These are phyloP conservation scores for Rosa chinensis DNA, from an alignment of 306 rosid genomes.

Conservation along the genomic window DNA sequence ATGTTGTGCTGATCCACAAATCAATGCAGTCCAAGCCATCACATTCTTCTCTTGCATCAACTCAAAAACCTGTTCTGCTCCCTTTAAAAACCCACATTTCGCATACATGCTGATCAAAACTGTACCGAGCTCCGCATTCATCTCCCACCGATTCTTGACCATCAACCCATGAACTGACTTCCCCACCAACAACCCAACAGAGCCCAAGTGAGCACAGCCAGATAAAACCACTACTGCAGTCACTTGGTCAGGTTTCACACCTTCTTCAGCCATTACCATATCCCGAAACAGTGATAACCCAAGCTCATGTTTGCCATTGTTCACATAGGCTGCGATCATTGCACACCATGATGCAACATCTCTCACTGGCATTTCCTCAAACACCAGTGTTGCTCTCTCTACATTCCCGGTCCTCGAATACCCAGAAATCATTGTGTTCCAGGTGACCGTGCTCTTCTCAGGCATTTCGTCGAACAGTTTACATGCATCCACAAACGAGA, in stretches of 20 bases:
- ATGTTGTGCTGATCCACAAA: slow-evolving; percentile 24
- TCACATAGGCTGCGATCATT: slow-evolving; percentile 51
- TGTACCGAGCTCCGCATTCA: slow-evolving; percentile 51
- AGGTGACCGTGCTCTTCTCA: slow-evolving; percentile 39
- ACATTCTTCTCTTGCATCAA: slow-evolving; percentile 15
- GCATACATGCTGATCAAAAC: slow-evolving; percentile 43
- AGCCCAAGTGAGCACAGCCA: slow-evolving; percentile 45
- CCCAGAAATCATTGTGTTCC: slow-evolving; percentile 65
- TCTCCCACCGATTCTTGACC: slow-evolving; percentile 53
- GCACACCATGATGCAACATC: slow-evolving; percentile 52
- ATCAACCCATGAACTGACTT: slow-evolving; percentile 62
- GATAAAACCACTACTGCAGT: slow-evolving; percentile 40
- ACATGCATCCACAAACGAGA: slow-evolving; percentile 42
- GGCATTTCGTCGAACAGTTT: slow-evolving; percentile 67
- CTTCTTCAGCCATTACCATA: slow-evolving; percentile 42
- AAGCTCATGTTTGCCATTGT: slow-evolving; percentile 15
- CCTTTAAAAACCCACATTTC: slow-evolving; percentile 24
- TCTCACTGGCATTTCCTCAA: slow-evolving; percentile 46
- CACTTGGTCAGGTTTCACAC: slow-evolving; percentile 34
- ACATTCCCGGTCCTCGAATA: slow-evolving; percentile 44
- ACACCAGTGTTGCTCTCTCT: slow-evolving; percentile 33
- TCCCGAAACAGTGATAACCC: slow-evolving; percentile 47
- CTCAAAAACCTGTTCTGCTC: slow-evolving; percentile 26
- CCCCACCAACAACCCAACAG: slow-evolving; percentile 39
- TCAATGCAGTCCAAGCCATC: slow-evolving; percentile 34